Base-by-base conservation (phyloP, 2,329 filamentous ascomycete species). In the Elsinoe batatas region DNA sequence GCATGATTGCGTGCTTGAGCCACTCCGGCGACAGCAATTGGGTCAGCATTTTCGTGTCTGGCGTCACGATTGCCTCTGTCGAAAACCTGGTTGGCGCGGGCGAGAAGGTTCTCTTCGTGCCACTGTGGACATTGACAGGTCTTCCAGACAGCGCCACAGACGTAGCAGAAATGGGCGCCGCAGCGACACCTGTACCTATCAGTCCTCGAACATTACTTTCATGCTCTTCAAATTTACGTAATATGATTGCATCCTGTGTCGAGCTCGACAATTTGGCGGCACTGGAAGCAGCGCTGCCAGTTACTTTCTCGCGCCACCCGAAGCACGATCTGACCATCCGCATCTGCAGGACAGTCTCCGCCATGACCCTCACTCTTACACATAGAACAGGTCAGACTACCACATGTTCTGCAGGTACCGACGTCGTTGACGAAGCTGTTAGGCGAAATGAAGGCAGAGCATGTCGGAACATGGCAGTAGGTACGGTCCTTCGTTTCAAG, bases 221-320 rank as follows among this genome's bases (percentile, higher is more conserved):
- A n/a, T 15, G 22, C 22, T 26, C 8, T 18, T 42, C 8, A 42
- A 15, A 74, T 76, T 63, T 61, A 82, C 79, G 59, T 78, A 3
- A 83, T 82, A 51, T 83, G 79, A 50, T 77, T 70, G 58, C 80
- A 83, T 1, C 80, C 80, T 0, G 35, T 18, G 0, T 63, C 33
- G 0, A 80, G 65, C 64, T 82, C 77, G 0, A 83, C 70, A 13
- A 82, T 32, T 1, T 67, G 56, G 1, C 59, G 61, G 59, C 80
- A 83, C 0, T 60, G 57, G 3, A 62, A 63, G 57, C 80, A 83
- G 1, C 72, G 67, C 62, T 78, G 74, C 80, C 80, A 83, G 0
- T 72, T 69, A 3, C 76, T 65, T 3, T 69, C 58, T 0, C 59
- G 54, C 0, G 76, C 78, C 1, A 76, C 44, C 0, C 63, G 56